Evolutionary conservation across 1,284 basidiomycete species (phyloP), one percentile per base, ranked within the genome.

Genomic region (Entoloma clypeatum): DNA sequence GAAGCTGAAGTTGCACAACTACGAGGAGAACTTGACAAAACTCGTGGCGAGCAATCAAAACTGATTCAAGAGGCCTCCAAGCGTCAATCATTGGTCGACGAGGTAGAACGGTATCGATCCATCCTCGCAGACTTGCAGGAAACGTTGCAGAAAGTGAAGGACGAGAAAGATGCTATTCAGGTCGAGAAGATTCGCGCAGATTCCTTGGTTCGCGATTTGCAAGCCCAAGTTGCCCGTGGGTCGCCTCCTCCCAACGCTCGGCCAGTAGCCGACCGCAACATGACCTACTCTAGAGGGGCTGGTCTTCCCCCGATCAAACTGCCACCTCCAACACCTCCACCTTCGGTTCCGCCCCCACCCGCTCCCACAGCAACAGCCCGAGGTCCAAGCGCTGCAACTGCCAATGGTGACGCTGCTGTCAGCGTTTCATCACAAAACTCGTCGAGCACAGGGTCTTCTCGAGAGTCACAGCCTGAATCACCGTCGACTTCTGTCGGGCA

Each of bases 311-410:
- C 74, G 17, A 70, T 78, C 53, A 93, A 93, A 60, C 75, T 88
- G 18, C 92, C 92, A 17, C 92, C 92, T 14, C 86, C 87, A 0
- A 89, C 86, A 0, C 92, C 92, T 1, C 90, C 92, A 16, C 92
- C 92, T 3, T 82, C 85, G 18, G 75, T 91, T 32, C 92, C 92
- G 5, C 89, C 88, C 7, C 92, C 92, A 7, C 88, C 88, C 14
- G 79, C 86, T 9, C 88, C 88, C 11, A 77, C 81, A 7, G 86
- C 87, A 4, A 77, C 74, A 23, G 60, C 71, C 5, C 54, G n/a
- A n/a, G n/a, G n/a, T n/a, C n/a, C n/a, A n/a, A n/a, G n/a, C n/a
- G n/a, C 64, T 49, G 48, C 61, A 48, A 49, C 61, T 45, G 47
- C 57, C 30, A 72, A 70, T 49, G 68, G 71, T 24, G 76, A 79